Conservation (phyloP, 495 filamentous ascomycete genomes). For the Penicillium waksmanii region DNA sequence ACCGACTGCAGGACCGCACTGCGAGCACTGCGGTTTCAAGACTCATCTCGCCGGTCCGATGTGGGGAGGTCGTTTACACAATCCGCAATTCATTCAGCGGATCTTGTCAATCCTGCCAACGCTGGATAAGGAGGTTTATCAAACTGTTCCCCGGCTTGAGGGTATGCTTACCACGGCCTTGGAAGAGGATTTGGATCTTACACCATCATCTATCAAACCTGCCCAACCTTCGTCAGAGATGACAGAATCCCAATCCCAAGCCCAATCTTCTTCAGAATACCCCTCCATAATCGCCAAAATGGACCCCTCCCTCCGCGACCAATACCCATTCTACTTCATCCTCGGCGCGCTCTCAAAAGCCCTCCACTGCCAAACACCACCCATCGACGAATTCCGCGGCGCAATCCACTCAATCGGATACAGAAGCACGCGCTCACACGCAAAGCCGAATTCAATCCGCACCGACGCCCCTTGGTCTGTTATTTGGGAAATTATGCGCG, state of each 20-base stretch:
- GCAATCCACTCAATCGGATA: conserved; percentile 82
- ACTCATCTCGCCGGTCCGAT: conserved; percentile 91
- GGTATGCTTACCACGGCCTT: conserved; percentile 90
- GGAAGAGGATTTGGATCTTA: conserved; percentile 64
- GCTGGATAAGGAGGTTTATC: conserved; percentile 66
- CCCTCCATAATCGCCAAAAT: conserved; percentile 41
- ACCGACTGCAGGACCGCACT: conserved; percentile 62
- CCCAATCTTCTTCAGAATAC: too few species aligned
- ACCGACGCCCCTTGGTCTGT: conserved; percentile 88
- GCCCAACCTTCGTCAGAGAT: too few species aligned
- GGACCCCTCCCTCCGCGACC: conserved; percentile 62
- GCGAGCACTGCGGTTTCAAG: conserved; percentile 82
- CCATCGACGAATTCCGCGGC: conserved; percentile 72
- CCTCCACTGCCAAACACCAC: conserved; percentile 75
- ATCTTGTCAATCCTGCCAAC: conserved; percentile 70
- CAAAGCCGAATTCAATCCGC: conserved; percentile 83
- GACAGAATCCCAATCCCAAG: conserved; percentile 11
- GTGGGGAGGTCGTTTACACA: conserved; percentile 91
- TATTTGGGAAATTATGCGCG: conserved; percentile 91
- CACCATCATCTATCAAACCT: conserved; percentile 11
- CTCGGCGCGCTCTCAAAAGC: conserved; percentile 70
- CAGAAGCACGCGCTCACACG: conserved; percentile 77
- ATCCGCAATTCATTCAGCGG: conserved; percentile 73
- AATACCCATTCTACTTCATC: conserved; percentile 85
- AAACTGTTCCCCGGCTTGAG: conserved; percentile 77